Conservation (phyloP, 2,329 filamentous ascomycete species). For the Epichloe baconii region DNA sequence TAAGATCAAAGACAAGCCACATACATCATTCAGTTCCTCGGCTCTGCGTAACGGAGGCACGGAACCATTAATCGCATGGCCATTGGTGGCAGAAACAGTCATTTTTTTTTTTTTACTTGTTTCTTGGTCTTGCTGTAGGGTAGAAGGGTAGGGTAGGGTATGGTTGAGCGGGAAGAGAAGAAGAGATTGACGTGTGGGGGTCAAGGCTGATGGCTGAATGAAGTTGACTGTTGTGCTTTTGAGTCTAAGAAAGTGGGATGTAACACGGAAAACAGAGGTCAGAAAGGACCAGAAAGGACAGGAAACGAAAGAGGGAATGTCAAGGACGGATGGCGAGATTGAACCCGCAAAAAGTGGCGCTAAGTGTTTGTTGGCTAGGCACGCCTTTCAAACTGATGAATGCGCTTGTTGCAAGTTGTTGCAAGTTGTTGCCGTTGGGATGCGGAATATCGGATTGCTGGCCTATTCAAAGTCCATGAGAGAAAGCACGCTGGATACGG, state of each 20-base stretch:
- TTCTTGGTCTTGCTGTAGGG: neutral
- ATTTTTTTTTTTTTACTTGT: neutral
- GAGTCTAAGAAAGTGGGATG: neutral
- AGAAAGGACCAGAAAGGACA: too few species aligned
- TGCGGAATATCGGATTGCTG: neutral
- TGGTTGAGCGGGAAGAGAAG: neutral
- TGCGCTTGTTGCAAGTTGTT: neutral
- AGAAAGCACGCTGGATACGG: neutral
- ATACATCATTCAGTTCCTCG: slow-evolving; percentile 20
- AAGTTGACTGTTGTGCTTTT: neutral
- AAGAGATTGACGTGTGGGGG: too few species aligned
- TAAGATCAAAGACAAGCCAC: slow-evolving; percentile 1
- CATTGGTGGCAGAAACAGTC: neutral
- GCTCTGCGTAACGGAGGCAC: slow-evolving; percentile 17
- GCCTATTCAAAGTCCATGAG: neutral
- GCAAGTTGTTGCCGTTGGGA: neutral
- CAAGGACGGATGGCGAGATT: too few species aligned
- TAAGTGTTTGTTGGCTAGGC: neutral
- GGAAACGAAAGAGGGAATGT: neutral
- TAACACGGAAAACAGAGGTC: neutral
- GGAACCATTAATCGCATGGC: slow-evolving; percentile 11
- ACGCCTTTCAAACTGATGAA: neutral
- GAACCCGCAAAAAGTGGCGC: neutral
- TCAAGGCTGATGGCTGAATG: neutral
- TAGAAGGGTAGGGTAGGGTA: neutral